Percentiles rank a stretch among this genome's conserved stretches.
phyloP scores from a whole-genome alignment of 2,329 filamentous ascomycete genomes.

The Aspergillus fijiensis region DNA sequence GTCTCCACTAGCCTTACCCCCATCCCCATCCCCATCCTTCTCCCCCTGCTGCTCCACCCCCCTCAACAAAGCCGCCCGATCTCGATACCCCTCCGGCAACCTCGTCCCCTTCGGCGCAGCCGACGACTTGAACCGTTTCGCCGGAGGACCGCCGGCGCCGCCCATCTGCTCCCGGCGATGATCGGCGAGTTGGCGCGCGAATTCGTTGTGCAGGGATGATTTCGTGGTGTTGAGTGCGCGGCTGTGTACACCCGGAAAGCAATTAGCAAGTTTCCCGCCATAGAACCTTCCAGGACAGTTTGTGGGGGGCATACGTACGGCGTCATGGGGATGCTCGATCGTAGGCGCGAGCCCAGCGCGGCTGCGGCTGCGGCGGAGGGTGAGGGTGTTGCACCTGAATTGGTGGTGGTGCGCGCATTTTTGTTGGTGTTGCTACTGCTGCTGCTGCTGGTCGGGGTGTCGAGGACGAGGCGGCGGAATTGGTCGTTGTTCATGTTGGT shows the following conservation, averaged over 20 bases:
- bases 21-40: not conserved
- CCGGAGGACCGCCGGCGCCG: slow-evolving; percentile 36
- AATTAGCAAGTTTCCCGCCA: slow-evolving; percentile 8
- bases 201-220: slow-evolving; percentile 53
- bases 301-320: slow-evolving; percentile 58
- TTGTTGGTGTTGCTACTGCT: slow-evolving; percentile 6
- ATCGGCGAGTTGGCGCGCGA: slow-evolving; percentile 81
- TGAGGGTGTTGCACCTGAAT: slow-evolving; percentile 48
- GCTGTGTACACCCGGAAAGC: slow-evolving; percentile 39
- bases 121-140: slow-evolving; percentile 72
- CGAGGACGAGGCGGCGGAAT: slow-evolving; percentile 76
- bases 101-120: slow-evolving; percentile 80
- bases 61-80: slow-evolving; percentile 69
- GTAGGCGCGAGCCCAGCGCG: slow-evolving; percentile 72
- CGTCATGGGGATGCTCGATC: slow-evolving; percentile 88
- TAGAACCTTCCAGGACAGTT: not conserved
- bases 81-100: slow-evolving; percentile 76
- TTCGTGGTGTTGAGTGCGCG: slow-evolving; percentile 60
- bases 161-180: slow-evolving; percentile 53
- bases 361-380: too few relatives aligned
- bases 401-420: slow-evolving; percentile 15
- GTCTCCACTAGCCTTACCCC: too few relatives aligned
- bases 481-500: slow-evolving; percentile 86
- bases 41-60: slow-evolving; percentile 53
- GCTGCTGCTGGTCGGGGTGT: slow-evolving; percentile 32